These are phyloP conservation scores for Echinosophora koreensis DNA, from an alignment of 306 rosid species.

Conservation along the genomic window DNA sequence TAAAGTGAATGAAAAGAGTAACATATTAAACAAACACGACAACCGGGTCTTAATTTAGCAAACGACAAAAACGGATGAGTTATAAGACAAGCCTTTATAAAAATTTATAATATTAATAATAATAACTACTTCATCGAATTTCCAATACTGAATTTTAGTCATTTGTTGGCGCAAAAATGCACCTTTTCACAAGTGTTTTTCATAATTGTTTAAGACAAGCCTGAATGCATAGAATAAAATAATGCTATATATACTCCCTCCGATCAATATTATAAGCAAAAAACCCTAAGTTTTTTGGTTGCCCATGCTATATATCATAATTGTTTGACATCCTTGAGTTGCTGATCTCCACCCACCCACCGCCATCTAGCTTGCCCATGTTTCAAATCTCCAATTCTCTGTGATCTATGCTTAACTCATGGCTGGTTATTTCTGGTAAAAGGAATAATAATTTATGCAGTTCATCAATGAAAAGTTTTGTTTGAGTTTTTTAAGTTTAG, in stretches of 20 bases:
- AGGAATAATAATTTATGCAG: neutral
- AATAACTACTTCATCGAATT: no score
- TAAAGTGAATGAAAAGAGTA: slow-evolving; percentile 16
- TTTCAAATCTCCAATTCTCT: neutral
- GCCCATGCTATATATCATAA: no score
- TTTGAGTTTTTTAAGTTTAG: no score
- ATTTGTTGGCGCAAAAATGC: no score
- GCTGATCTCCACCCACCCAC: slow-evolving; percentile 8
- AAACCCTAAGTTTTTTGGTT: no score
- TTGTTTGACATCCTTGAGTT: slow-evolving; percentile 20
- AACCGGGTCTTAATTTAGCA: neutral
- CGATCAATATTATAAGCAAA: no score
- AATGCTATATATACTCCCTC: slow-evolving; percentile 33
- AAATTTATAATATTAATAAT: no score
- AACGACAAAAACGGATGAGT: no score
- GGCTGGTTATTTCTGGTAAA: neutral
- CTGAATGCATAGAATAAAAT: slow-evolving; percentile 3
- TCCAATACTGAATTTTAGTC: no score
- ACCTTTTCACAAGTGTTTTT: no score
- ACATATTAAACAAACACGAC: neutral
- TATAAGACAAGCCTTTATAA: no score
- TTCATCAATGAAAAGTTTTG: neutral
- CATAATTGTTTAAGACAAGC: no score
- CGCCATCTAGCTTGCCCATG: neutral
- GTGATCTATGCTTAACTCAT: neutral